Evolutionary conservation across 1,284 basidiomycete species (phyloP).

Genomic region (Phellopilus nigrolimitatus): DNA sequence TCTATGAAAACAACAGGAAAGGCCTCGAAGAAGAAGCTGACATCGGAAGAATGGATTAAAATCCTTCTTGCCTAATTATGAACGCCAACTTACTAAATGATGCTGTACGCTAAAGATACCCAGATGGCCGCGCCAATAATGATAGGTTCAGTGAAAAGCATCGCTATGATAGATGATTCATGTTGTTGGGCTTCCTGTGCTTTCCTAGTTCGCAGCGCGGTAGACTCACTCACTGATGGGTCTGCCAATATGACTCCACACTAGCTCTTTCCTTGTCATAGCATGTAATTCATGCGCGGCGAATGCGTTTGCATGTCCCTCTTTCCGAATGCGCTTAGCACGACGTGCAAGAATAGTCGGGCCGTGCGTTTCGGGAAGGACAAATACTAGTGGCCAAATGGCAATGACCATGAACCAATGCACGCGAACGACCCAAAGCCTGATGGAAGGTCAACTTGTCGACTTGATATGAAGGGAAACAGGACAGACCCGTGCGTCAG

Average conservation of each 20-base stretch:
- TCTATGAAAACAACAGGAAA: constrained; percentile 28
- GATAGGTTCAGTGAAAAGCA: constrained; percentile 28
- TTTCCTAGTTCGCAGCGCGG: not conserved
- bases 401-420: constrained; percentile 26
- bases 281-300: constrained; percentile 26
- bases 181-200: too few relatives aligned
- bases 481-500: constrained; percentile 20
- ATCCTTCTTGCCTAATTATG: not conserved
- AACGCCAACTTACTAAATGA: constrained; percentile 28
- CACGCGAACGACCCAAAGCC: constrained; percentile 29
- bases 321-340: constrained; percentile 22
- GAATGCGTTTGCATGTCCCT: constrained; percentile 23
- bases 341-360: constrained; percentile 26
- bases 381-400: constrained; percentile 25
- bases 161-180: constrained; percentile 22
- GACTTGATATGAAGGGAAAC: not conserved
- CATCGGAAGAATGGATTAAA: not conserved
- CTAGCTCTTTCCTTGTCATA: constrained; percentile 21
- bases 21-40: constrained; percentile 29
- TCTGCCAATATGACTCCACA: constrained; percentile 24
- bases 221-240: constrained; percentile 23
- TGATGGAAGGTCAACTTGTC: constrained; percentile 1
- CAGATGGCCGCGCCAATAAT: constrained; percentile 27
- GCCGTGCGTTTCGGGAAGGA: constrained; percentile 28
- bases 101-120: constrained; percentile 28